phyloP scores from a whole-genome alignment of 495 filamentous ascomycete species.

The Cercophora newfieldiana region DNA sequence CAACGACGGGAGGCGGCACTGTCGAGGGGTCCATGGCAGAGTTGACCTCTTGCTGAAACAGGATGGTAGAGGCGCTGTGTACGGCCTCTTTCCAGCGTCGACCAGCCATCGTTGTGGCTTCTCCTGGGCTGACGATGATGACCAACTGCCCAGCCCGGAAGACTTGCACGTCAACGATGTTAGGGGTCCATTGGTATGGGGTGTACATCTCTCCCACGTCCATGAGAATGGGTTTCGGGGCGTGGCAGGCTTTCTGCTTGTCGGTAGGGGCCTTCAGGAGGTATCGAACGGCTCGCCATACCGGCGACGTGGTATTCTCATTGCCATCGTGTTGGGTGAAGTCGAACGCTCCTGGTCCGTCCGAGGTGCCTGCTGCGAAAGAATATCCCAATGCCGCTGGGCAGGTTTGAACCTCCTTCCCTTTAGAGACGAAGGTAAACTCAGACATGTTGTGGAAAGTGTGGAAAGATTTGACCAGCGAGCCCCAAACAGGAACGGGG shows the following conservation, averaged over 20 bases:
- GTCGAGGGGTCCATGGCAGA: neutral
- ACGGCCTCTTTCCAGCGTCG: slow-evolving; percentile 89
- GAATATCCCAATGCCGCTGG: slow-evolving; percentile 91
- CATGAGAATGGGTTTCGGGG: slow-evolving; percentile 82
- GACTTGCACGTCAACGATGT: slow-evolving; percentile 89
- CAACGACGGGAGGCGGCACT: slow-evolving; percentile 61
- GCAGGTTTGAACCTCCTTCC: slow-evolving; percentile 70
- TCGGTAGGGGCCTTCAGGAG: slow-evolving; percentile 70
- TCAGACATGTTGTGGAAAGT: slow-evolving; percentile 73
- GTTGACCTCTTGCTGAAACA: slow-evolving; percentile 41
- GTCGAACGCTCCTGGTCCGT: slow-evolving; percentile 91
- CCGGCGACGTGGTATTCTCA: slow-evolving; percentile 71
- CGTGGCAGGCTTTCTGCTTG: slow-evolving; percentile 76
- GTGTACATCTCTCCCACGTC: slow-evolving; percentile 78
- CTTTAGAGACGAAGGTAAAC: slow-evolving; percentile 78
- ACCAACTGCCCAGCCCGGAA: slow-evolving; percentile 86
- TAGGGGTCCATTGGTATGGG: slow-evolving; percentile 90
- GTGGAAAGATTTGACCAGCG: slow-evolving; percentile 70
- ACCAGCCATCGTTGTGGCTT: slow-evolving; percentile 94
- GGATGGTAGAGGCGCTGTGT: slow-evolving; percentile 47
- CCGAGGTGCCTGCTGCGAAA: slow-evolving; percentile 92
- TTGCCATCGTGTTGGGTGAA: slow-evolving; percentile 84
- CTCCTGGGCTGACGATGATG: slow-evolving; percentile 84
- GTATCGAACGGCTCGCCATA: slow-evolving; percentile 77
- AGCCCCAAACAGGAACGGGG: slow-evolving; percentile 55